Base-by-base conservation (phyloP, 331 rosid species). In the Ulmus americana region DNA sequence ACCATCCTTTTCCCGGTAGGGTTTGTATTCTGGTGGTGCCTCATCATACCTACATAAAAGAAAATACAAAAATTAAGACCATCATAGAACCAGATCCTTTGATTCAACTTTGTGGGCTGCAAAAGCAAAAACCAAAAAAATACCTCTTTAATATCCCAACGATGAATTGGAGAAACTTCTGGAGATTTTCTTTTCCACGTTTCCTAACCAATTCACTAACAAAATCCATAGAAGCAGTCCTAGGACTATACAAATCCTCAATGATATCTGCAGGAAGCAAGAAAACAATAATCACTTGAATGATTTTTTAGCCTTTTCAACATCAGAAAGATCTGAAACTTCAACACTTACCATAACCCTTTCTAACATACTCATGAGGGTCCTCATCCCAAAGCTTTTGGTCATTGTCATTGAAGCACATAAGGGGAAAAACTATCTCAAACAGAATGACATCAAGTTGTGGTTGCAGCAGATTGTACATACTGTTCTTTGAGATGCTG, bases 361-460 rank as follows among this genome's bases (percentile, higher is more conserved):
- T 91, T 78, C 97, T 81, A 71, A 91, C 94, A 75, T 91, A 91
- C 73, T 91, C 97, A 65, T 91, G 96, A 13, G 97, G 97, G 70
- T 91, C 97, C 70, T 91, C 97, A 38, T 91, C 96, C 97, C 97
- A 91, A 67, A 91, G 97, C 77, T 76, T 84, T 78, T 84, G 97
- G 70, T 91, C 97, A 58, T 75, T 77, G 70, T 91, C 96, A 72
- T 85, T 91, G 76, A 91, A 88, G 79, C 95, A 91, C 95, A 91
- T 88, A 12, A 91, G 88, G 70, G 97, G 97, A 40, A 91, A 88
- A 55, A 88, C 86, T 62, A 91, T 84, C 86, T 91, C 97, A 72
- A 88, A 88, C 71, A 91, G 88, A 61, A 91, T 88, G 72, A 74
- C 84, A 84, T 86, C 85, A 55, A 91, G 85, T 48, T 85, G 95